Evolutionary conservation across 306 rosid genomes (phyloP).

Genomic region (Rubus parviflorus): DNA sequence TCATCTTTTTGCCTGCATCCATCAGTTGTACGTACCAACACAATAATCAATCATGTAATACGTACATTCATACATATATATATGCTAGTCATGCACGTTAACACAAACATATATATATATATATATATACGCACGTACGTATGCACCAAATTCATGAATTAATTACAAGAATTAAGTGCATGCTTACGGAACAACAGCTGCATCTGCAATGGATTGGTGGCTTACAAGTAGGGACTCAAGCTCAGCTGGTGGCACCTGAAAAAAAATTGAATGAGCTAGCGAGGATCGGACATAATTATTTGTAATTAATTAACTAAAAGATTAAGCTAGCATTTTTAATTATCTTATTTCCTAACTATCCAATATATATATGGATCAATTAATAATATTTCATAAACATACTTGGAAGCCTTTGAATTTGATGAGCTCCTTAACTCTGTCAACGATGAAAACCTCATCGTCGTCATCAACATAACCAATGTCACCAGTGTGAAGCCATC

Average conservation of each 20-base stretch:
- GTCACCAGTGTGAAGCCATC: constrained; percentile 94
- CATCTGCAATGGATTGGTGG: constrained; percentile 82
- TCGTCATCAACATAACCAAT: constrained; percentile 77
- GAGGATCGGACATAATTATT: too few species aligned
- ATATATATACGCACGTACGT: too few species aligned
- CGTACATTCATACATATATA: too few species aligned
- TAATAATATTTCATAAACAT: background rate
- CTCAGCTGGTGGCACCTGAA: constrained; percentile 92
- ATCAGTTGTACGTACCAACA: background rate
- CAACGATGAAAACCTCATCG: constrained; percentile 79
- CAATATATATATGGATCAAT: too few species aligned
- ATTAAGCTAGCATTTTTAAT: too few species aligned
- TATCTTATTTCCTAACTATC: too few species aligned
- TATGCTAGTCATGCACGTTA: background rate
- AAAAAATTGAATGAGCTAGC: background rate
- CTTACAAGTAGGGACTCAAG: constrained; percentile 76
- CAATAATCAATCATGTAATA: too few species aligned
- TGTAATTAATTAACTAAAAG: too few species aligned
- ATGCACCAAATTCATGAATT: too few species aligned
- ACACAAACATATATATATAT: too few species aligned
- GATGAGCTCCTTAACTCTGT: constrained; percentile 85
- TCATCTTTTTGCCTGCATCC: constrained; percentile 66
- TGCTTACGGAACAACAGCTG: constrained; percentile 93
- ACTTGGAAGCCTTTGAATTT: constrained; percentile 96
- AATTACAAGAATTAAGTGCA: too few species aligned